Conservation (phyloP, 495 filamentous ascomycete genomes). For the Cryomyces minteri region DNA sequence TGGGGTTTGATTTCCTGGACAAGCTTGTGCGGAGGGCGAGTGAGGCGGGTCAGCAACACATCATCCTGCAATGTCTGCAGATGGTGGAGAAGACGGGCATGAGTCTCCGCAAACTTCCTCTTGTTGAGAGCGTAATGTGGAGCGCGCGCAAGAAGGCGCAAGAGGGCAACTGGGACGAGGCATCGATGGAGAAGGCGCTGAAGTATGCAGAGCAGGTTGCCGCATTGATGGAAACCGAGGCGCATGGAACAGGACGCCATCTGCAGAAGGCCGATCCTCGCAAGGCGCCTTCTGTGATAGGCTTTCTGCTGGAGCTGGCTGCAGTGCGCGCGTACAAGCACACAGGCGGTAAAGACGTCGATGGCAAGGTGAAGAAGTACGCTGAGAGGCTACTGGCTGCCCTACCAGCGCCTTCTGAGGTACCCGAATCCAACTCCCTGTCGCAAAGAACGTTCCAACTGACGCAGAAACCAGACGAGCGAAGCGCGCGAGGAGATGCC, state of each 20-base stretch:
- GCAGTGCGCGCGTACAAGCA: conserved; percentile 15
- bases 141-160: conserved; percentile 10
- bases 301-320: conserved; percentile 17
- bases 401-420: neutral
- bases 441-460: neutral
- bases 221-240: conserved; percentile 14
- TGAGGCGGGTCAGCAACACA: conserved; percentile 8
- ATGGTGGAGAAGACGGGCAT: conserved; percentile 14
- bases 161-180: conserved; percentile 8
- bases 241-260: conserved; percentile 10
- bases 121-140: conserved; percentile 11
- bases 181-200: conserved; percentile 12
- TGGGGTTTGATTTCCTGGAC: conserved; percentile 3
- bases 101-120: conserved; percentile 3
- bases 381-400: conserved; percentile 13
- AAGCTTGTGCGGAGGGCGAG: conserved; percentile 14
- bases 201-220: conserved; percentile 15
- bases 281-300: conserved; percentile 14
- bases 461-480: no score
- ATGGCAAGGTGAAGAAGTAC: conserved; percentile 20
- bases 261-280: conserved; percentile 11
- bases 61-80: conserved; percentile 15
- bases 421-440: neutral
- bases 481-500: no score
- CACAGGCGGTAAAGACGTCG: conserved; percentile 14